Base-by-base conservation (phyloP, 768 basidiomycete species). In the Hygrophoropsis aurantiaca region DNA sequence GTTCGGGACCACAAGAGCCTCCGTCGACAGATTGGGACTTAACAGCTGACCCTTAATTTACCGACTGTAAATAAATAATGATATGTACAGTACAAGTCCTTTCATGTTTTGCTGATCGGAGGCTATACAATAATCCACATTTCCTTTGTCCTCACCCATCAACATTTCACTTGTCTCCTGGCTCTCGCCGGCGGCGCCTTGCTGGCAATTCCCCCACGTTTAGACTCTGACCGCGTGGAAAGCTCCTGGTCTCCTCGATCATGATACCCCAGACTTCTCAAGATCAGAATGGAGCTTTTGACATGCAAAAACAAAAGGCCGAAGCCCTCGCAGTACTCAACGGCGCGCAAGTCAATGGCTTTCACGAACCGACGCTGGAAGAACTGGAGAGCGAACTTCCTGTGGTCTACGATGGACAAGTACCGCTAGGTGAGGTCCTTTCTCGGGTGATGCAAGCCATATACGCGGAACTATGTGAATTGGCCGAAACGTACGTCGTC, bases 381-480 rank as follows among this genome's bases (percentile, higher is more conserved):
- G 73, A 81, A 23, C 74, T 92, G 9, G 84, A 90, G 60, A 69
- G 66, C 42, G 89, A 94, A 53, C 81, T 94, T 5, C 90, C 89
- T 5, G 50, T 77, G 20, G 86, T 90, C 23, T 62, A 74, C 33
- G 83, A 90, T 57, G 89, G 83, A 13, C 89, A 93, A 59, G 73
- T 92, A 11, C 74, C 79, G 0, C 70, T 95, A 8, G 79, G 81
- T 16, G 85, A 90, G 37, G 61, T 94, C 33, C 73, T 94, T 30
- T 87, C 88, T 33, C 79, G 88, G 47, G 77, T 90, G 33, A 75
- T 81, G 56, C 88, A 90, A 59, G 77, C 84, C 33, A 84, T 90
- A 57, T 94, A 90, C 65, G 82, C 87, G 19, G 89, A 94, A 59
- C 69, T 94, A 32, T 81, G 81, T 1, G 91, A 90, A 64, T 70